These are phyloP conservation scores for Evansstolkia leycettana DNA, from an alignment of 495 filamentous ascomycete genomes.

Conservation along the genomic window DNA sequence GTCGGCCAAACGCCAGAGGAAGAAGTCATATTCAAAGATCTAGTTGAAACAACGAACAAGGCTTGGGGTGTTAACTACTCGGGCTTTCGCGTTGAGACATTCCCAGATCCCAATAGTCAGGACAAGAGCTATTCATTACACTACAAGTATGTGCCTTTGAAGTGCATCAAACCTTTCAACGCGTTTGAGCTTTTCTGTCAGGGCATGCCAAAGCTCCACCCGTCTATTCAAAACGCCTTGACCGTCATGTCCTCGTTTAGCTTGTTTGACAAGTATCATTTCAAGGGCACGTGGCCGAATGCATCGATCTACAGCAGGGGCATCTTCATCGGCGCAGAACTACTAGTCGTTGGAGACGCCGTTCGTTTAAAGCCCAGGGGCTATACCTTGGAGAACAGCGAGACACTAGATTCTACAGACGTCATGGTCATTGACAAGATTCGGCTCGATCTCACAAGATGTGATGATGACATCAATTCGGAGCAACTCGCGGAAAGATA, in stretches of 20 bases:
- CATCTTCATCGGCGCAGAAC: constrained; percentile 44
- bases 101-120: constrained; percentile 35
- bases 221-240: constrained; percentile 42
- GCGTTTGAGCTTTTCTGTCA: constrained; percentile 35
- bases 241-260: constrained; percentile 41
- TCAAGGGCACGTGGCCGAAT: constrained; percentile 42
- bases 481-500: constrained; percentile 30
- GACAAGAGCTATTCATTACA: constrained; percentile 39
- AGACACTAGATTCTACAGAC: constrained; percentile 22
- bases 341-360: constrained; percentile 38
- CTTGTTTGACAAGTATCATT: constrained; percentile 34
- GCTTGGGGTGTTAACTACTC: constrained; percentile 31
- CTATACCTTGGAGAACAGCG: constrained; percentile 6
- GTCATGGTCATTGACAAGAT: constrained; percentile 42
- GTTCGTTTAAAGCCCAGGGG: constrained; percentile 34
- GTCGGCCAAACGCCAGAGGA: constrained; percentile 36
- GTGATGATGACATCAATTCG: constrained; percentile 30
- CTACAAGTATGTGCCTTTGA: constrained; percentile 41
- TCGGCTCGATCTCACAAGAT: constrained; percentile 27
- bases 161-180: constrained; percentile 42
- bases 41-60: constrained; percentile 25
- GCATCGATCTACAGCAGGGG: constrained; percentile 38
- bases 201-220: constrained; percentile 31
- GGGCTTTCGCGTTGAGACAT: constrained; percentile 47
- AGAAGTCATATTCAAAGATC: constrained; percentile 30